Base-by-base conservation (phyloP, 345 rosid genomes). In the Pugionium cornutum region DNA sequence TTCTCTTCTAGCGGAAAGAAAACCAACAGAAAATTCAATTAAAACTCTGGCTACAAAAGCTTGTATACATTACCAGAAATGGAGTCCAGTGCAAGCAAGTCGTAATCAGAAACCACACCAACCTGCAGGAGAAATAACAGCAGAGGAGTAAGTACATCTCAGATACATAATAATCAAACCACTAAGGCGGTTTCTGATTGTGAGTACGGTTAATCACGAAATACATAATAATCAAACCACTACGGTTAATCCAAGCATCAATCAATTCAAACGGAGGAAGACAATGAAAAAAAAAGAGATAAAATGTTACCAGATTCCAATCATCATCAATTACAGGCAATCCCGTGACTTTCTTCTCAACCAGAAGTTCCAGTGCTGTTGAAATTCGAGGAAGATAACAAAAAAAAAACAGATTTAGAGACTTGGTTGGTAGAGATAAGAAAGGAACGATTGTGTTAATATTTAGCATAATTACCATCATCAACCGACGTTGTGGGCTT, bases 91-190 rank as follows among this genome's bases (percentile, higher is more conserved):
- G 95, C 96, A 76, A 92, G 67, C 73, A 92, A 72, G 68, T 92
- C 98, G 74, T 92, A 92, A 79, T 92, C 98, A 41, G 98, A 89
- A 79, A 92, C 96, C 70, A 92, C 94, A 46, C 98, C 98, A 76
- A 92, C 94, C 98, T 89, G 82, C 78, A 81, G 35, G 54, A 44
- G 42, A 45, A 26, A 62, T 45, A 18, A n/a, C 39, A 58, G 47
- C 33, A 53, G 52, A 58, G 57, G 28, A 40, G 8, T 11, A 58
- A 64, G 47, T 25, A 9, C 30, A 8, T 46, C 39, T 54, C 52
- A 27, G 7, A 50, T 7, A 64, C 1, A 71, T 34, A 41, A 56
- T 48, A 46, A 59, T 26, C 7, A 31, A 39, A 50, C 29, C 4
- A 7, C 37, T 7, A 58, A 40, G 33, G 2, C 18, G 2, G 4